Base-by-base conservation (phyloP, 345 rosid genomes). In the Linum lewisii region DNA sequence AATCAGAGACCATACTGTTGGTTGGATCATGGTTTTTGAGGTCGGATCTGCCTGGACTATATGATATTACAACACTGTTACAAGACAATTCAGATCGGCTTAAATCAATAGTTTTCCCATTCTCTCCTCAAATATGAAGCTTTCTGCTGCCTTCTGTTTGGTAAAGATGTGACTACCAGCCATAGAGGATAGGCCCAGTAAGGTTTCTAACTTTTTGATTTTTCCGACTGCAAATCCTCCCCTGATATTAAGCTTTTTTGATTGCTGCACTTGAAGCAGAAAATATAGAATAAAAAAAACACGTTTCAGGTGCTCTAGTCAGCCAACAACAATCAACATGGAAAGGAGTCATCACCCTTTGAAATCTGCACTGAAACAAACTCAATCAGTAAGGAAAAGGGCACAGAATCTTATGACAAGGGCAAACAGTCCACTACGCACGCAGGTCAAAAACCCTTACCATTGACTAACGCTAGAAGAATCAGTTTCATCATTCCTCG, bases 401-500 rank as follows among this genome's bases (percentile, higher is more conserved):
- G 57, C 13, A 23, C 10, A 20, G 34, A 23, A 54, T 13, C 18
- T 13, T 21, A 54, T 5, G 5, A 7, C 26, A 24, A 7, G 57
- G 24, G 22, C 2, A 20, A 51, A 4, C 13, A 51, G 55, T 51
- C 19, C 9, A 16, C 21, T 8, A 0, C 57, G 10, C n/a, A n/a
- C n/a, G n/a, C n/a, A n/a, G n/a, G n/a, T n/a, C n/a, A n/a, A n/a
- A n/a, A 54, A 23, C 24, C 29, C 26, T 21, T 15, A 69, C 32
- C 37, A 20, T 53, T 22, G 36, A 29, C 13, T 14, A 56, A 34
- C 4, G 44, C 19, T 24, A 62, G 42, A 63, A 45, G 77, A 60
- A 59, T 75, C 72, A 47, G 57, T 55, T 59, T 72, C 79, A 62
- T 58, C 81, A 54, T 65, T 72, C 78, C 75, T 85, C 18, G 84